Evolutionary conservation across 148 eudicot genomes (phyloP).

Genomic region (Diospyros lotus): DNA sequence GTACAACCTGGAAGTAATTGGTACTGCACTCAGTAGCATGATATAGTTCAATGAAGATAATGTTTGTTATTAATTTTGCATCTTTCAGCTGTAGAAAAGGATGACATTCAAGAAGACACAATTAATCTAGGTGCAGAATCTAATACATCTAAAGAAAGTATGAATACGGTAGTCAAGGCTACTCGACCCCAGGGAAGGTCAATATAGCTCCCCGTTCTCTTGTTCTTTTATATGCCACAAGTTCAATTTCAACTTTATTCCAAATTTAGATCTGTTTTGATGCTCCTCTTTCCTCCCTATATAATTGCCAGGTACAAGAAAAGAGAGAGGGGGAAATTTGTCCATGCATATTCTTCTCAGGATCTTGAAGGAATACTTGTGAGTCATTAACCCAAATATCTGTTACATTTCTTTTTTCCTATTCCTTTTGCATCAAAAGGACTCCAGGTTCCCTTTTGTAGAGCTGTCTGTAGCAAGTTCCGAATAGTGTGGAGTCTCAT

Average conservation of each 20-base stretch:
- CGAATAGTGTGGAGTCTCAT: not conserved
- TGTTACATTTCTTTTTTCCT: too few species aligned
- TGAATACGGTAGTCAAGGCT: slow-evolving; percentile 41
- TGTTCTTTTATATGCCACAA: not conserved
- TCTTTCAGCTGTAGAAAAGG: slow-evolving; percentile 38
- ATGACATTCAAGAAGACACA: slow-evolving; percentile 19
- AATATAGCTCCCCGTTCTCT: slow-evolving; percentile 7
- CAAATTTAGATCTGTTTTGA: not conserved
- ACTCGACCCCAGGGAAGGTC: slow-evolving; percentile 96
- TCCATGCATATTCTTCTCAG: slow-evolving; percentile 56
- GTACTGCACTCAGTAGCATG: not conserved
- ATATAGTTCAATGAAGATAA: slow-evolving; percentile 1
- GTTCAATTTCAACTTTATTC: not conserved
- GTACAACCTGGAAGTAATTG: slow-evolving; percentile 22
- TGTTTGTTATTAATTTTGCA: not conserved
- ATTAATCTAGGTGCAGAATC: slow-evolving; percentile 7
- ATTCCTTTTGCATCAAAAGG: not conserved
- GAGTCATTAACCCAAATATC: slow-evolving; percentile 23
- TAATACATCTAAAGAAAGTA: slow-evolving; percentile 23
- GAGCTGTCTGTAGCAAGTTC: not conserved
- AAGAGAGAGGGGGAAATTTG: slow-evolving; percentile 82
- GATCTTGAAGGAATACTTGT: slow-evolving; percentile 97
- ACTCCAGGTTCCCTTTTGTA: not conserved
- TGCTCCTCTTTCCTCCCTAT: not conserved
- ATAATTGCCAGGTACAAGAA: slow-evolving; percentile 60